Percentiles rank a stretch among this genome's conserved stretches.
phyloP scores from a whole-genome alignment of 2,329 filamentous ascomycete genomes.

The Fusarium austroafricanum region DNA sequence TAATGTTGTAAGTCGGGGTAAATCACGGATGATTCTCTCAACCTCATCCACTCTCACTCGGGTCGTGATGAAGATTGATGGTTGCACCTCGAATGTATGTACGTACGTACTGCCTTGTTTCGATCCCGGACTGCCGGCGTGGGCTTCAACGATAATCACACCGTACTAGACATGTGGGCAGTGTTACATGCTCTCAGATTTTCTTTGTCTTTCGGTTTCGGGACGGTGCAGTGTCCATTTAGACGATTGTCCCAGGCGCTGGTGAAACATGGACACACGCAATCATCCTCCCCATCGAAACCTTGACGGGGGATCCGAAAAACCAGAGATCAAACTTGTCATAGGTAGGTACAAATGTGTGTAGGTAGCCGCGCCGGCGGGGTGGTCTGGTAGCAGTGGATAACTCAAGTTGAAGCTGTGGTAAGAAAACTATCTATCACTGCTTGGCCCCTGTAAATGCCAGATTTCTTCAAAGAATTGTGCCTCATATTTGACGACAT shows the following conservation, averaged over 20 bases:
- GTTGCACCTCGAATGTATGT: background rate
- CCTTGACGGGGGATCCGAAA: conserved; percentile 2
- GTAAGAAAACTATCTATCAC: conserved; percentile 27
- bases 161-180: conserved; percentile 1
- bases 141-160: conserved; percentile 1
- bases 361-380: conserved; percentile 38
- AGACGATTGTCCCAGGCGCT: conserved; percentile 25
- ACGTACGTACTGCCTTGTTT: background rate
- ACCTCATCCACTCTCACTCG: background rate
- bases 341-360: conserved; percentile 29
- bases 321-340: conserved; percentile 24
- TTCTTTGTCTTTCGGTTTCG: conserved; percentile 21
- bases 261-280: conserved; percentile 43
- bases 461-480: conserved; percentile 17
- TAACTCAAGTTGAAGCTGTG: conserved; percentile 20
- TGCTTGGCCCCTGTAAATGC: conserved; percentile 10
- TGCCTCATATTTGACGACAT: conserved; percentile 22
- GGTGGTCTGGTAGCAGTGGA: conserved; percentile 24
- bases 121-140: conserved; percentile 3
- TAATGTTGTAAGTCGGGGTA: conserved; percentile 3
- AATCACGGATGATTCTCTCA: background rate
- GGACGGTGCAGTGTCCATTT: conserved; percentile 13
- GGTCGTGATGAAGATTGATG: background rate
- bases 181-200: conserved; percentile 17
- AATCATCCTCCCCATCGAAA: conserved; percentile 24